Conservation (phyloP, 1,284 basidiomycete genomes). For the Tetrapyrgos nigripes region DNA sequence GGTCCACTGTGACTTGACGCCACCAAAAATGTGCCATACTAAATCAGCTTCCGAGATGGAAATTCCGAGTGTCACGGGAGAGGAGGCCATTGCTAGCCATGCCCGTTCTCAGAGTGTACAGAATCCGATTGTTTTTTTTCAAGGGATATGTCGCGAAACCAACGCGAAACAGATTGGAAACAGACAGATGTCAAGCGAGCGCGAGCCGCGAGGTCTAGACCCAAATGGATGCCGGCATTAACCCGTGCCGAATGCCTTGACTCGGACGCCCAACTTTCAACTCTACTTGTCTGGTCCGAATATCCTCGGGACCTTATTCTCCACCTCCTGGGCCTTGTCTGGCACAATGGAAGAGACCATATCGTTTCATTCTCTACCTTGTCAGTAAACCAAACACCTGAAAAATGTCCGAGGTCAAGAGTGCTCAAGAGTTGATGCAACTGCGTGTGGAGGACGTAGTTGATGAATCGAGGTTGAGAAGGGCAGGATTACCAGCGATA, state of each 20-base stretch:
- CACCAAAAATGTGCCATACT: too few species aligned
- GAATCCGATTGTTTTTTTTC: too few species aligned
- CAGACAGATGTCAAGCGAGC: too few species aligned
- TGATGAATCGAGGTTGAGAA: neutral
- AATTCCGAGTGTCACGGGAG: too few species aligned
- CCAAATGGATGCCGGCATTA: neutral
- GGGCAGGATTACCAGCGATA: neutral
- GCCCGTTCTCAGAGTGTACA: too few species aligned
- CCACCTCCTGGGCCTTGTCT: neutral
- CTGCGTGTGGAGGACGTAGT: neutral
- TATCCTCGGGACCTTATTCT: neutral
- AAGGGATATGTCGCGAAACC: too few species aligned
- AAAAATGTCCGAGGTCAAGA: neutral
- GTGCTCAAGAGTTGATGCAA: neutral
- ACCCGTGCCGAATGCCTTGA: neutral
- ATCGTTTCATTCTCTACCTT: neutral
- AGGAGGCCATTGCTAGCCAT: too few species aligned
- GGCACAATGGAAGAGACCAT: neutral
- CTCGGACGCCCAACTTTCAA: neutral
- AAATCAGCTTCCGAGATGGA: too few species aligned
- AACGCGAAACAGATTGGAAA: too few species aligned
- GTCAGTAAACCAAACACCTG: neutral
- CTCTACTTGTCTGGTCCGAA: neutral
- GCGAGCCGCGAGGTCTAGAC: too few species aligned
- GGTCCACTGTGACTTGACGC: too few species aligned